A percentile compares a stretch with the other conserved stretches of the same genome.
These are phyloP conservation scores for Chalciporus sphaerocephalus DNA, from an alignment of 768 basidiomycete genomes.

Conservation along the genomic window DNA sequence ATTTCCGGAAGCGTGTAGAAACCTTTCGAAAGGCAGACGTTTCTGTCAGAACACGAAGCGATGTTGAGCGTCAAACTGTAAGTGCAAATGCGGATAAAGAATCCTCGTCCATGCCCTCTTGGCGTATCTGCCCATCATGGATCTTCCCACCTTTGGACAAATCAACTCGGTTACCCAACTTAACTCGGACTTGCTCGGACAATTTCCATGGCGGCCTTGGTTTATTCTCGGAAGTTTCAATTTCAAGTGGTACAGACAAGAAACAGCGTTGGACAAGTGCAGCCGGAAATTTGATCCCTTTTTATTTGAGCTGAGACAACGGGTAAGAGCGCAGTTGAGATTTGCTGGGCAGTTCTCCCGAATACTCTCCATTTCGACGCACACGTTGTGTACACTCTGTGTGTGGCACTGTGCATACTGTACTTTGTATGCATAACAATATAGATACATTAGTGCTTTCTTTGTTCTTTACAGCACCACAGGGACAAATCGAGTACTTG, in stretches of 20 bases:
- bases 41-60: constrained; percentile 7
- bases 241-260: no score
- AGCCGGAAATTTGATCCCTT: constrained; percentile 8
- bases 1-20: constrained; percentile 5
- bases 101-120: constrained; percentile 1
- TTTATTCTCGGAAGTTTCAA: constrained; percentile 8
- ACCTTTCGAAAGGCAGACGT: constrained; percentile 1
- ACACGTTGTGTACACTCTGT: constrained; percentile 4
- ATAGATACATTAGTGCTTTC: no score
- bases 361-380: constrained; percentile 8
- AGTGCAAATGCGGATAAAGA: constrained; percentile 11
- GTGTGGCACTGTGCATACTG: constrained; percentile 7
- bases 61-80: constrained; percentile 16
- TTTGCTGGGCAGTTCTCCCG: not conserved
- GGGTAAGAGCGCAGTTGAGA: not conserved
- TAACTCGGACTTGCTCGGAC: constrained; percentile 11
- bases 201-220: constrained; percentile 4
- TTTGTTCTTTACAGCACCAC: constrained; percentile 7
- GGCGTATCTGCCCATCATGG: constrained; percentile 4
- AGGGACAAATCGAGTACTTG: not conserved
- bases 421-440: not conserved
- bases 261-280: constrained; percentile 10
- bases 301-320: constrained; percentile 5
- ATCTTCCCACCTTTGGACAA: constrained; percentile 16
- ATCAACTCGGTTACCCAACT: not conserved